Evolutionary conservation across 352 stramenopile species (phyloP), one percentile per base, ranked within the genome.

Genomic region (Phytophthora lateralis): DNA sequence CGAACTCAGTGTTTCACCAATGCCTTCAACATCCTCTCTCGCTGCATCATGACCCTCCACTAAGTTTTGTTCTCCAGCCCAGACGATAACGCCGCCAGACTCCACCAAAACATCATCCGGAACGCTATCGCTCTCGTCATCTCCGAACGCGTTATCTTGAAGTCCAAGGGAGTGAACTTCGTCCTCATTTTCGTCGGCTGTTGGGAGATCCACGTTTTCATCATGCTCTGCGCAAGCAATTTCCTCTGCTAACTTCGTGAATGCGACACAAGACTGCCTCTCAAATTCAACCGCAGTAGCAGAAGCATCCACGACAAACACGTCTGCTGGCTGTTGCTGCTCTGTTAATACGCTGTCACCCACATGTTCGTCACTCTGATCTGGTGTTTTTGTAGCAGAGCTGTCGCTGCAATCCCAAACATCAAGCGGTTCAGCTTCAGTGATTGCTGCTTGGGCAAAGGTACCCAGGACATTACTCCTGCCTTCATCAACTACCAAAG

Each of bases 61-160:
- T 0, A 29, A 24, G 15, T 6, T 41, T 44, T 66, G 42, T 29
- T 63, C 18, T 10, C 12, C 42, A 37, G 50, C n/a, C 37, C 32
- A 62, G 9, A 29, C 24, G 18, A 56, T 14, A 6, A 63, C 39
- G 11, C 52, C 27, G 41, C 6, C n/a, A 46, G 55, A 38, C 10
- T 26, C n/a, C 2, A 21, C 26, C 10, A 17, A 8, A 4, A 8
- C 14, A 60, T 44, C 41, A 49, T 44, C 32, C 2, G 60, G 17
- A 12, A 39, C 55, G 15, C 48, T 45, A 1, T 67, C 50, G 20
- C 9, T 43, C 26, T 57, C 18, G 18, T 62, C 50, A 7, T 43
- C 15, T 4, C 68, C 45, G 11, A 59, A 61, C 7, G 4, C 27
- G 46, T 29, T 18, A 6, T 51, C 50, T 52, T 62, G 55, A 10